Conservation (phyloP, 2,329 filamentous ascomycete genomes). For the Aspergillus caelatus region DNA sequence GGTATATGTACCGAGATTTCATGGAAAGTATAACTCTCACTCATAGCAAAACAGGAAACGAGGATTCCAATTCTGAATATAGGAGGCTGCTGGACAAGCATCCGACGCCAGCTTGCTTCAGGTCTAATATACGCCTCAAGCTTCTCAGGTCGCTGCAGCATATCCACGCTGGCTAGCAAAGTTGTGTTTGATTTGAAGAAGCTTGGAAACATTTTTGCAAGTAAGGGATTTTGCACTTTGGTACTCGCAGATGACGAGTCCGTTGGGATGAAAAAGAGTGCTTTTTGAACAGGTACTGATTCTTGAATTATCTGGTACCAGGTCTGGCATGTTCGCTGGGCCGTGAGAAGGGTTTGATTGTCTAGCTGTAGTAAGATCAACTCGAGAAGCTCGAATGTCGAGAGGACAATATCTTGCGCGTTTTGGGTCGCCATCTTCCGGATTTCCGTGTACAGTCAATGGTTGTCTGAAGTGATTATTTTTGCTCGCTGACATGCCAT, state of each 20-base stretch:
- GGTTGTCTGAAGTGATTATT: too few relatives aligned
- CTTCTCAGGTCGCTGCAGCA: conserved; percentile 3
- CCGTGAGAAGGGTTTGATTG: neutral
- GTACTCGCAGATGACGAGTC: neutral
- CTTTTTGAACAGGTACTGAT: neutral
- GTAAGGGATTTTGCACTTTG: neutral
- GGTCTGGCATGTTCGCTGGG: neutral
- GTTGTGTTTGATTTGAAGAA: neutral
- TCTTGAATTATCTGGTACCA: neutral
- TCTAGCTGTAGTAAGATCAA: neutral
- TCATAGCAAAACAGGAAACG: neutral
- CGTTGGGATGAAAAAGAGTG: neutral
- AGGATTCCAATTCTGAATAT: neutral
- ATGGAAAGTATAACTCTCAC: neutral
- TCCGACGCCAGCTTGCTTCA: conserved; percentile 5
- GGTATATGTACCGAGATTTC: neutral
- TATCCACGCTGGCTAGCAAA: neutral
- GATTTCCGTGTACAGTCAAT: neutral
- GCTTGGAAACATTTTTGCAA: neutral
- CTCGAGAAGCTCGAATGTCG: neutral
- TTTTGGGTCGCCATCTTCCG: neutral
- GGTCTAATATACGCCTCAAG: neutral
- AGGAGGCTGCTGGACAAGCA: conserved; percentile 6
- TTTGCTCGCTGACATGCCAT: neutral
- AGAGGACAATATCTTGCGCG: neutral